Base-by-base conservation (phyloP, 352 stramenopile species). In the Achlya hypogyna region DNA sequence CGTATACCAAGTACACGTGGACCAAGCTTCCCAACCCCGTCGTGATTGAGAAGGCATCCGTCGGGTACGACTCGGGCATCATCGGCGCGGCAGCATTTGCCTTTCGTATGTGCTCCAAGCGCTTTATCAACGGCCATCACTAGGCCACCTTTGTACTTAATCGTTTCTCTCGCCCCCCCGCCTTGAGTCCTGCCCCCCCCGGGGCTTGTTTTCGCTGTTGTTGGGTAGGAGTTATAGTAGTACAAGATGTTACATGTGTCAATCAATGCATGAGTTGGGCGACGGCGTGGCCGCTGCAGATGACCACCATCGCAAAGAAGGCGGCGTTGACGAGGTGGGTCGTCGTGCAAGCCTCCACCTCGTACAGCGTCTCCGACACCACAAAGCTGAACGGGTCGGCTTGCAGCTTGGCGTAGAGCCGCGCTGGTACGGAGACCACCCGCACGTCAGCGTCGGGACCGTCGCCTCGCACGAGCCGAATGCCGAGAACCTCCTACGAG, bases 351-450 rank as follows among this genome's bases (percentile, higher is more conserved):
- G 84, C 83, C 29, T 92, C 82, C 27, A 92, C 71, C 45, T 82
- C 87, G 54, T 82, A 90, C 49, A 95, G 74, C 53, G 84, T 92
- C 71, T 93, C 86, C 43, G 84, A 82, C 45, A 85, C 86, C 31
- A 95, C 84, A 54, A 95, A 92, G 69, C 86, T 95, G 67, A 95
- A 86, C 56, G 86, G 86, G 51, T 95, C 86, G n/a, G 78, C 77
- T 63, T 95, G 86, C 40, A 95, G 86, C 64, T 82, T 91, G 45
- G 77, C 72, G 69, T 92, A 95, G 56, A 92, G 72, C n/a, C 71
- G 74, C 20, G 75, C 70, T 0, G 86, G 86, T 0, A 95, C 84
- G 47, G 81, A 70, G 25, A 93, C 76, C 3, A 68, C 72, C 51
- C 81, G 75, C 28, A 92, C 87, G 8, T 69, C 65, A 49, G 65